Base-by-base conservation (phyloP, 441 rosid species). In the Theobroma grandiflorum region DNA sequence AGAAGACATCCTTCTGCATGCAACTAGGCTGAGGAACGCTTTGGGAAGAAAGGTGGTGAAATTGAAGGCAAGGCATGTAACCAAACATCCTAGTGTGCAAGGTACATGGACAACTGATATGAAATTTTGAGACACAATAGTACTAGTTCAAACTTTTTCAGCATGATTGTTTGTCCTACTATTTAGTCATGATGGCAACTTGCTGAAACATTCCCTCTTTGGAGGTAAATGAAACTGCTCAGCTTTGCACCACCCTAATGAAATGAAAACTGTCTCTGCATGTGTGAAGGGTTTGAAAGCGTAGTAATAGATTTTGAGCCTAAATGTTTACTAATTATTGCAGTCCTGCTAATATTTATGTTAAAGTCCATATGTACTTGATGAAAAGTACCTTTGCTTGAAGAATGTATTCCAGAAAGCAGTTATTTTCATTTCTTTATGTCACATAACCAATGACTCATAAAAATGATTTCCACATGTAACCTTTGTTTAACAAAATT, bases 71-170 rank as follows among this genome's bases (percentile, higher is more conserved):
- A 88, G 97, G 76, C 96, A 95, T 79, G 91, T 92, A 18, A 95
- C 97, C 37, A 86, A 86, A 57, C 90, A 91, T 62, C 98, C 95
- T 0, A 92, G 98, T 18, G 98, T 95, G 67, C 99, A 95, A 82
- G 99, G 98, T 76, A 92, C 97, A 0, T 94, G 99, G 99, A 87
- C 94, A 3, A 92, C 99, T 3, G 92, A 80, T 3, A 76, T 89
- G 69, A 86, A 84, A 63, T 88, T 94, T 82, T 94, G 90, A 94
- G 66, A 63, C 45, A 20, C 38, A 43, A 62, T 33, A 63, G 18
- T 37, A 8, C 62, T 38, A 9, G 18, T 43, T 76, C 9, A 63
- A 40, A 53, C 6, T 59, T 42, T 58, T 6, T 45, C 38, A 22
- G 35, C 20, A 38, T 42, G 38, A 66, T 35, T n/a, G 64, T 65